Evolutionary conservation across 164 flowering plant species (phyloP), one percentile per base, ranked within the genome.

Genomic region (Brasenia schreberi): DNA sequence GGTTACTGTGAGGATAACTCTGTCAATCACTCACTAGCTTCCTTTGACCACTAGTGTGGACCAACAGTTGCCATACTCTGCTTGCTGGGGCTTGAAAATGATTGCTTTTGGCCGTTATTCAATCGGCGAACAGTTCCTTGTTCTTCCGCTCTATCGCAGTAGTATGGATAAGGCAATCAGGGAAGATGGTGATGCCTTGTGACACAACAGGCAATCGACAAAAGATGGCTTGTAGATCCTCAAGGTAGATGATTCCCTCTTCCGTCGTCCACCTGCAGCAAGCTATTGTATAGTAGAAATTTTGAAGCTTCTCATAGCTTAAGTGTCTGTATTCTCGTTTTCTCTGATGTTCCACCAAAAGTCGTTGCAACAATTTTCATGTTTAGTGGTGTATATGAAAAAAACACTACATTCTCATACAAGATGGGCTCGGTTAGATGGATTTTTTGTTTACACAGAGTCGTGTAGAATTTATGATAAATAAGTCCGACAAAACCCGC

Each of bases 1-100:
- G 87, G 81, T 23, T 84, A 83, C 18, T 87, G 82, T 62, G 91
- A 85, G 62, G 90, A 84, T 33, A 76, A 79, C 68, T 85, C 88
- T 7, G 90, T 82, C 63, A 61, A 49, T 49, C 56, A 49, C 56
- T 49, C 56, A 9, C 4, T 49, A 9, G 56, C 56, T 49, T 49
- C 56, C 10, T 49, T 49, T 6, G 56, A 49, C 4, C 56, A 49
- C 16, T 49, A 49, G 5, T 14, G 14, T 12, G 16, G 16, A 14
- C 12, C 10, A 14, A 49, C 16, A 0, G 56, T 9, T 49, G 56
- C 16, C 56, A 49, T 9, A 14, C 56, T 14, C 16, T 49, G 56
- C 56, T 9, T 49, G 56, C 56, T 49, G 56, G 56, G 16, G 56
- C 2, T 49, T 49, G 10, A 49, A 49, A 14, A 14, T 49, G 56